Conservation (phyloP, 768 basidiomycete species). For the Hypholoma sublateritium region DNA sequence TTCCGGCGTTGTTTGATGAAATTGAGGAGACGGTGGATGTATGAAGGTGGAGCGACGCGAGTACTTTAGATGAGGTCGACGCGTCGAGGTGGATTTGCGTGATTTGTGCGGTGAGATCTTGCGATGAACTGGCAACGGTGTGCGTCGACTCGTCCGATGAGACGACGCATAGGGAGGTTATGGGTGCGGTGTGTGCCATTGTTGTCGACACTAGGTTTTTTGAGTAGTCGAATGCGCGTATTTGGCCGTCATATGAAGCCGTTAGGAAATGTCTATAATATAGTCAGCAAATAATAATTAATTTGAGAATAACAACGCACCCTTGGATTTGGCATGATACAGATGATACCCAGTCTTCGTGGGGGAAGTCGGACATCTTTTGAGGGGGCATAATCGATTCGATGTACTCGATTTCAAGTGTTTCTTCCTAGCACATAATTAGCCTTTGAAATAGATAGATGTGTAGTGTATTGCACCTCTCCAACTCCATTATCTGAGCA, state of each 20-base stretch:
- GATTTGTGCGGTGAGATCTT: conserved; percentile 74
- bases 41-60: conserved; percentile 83
- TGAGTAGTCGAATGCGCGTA: conserved; percentile 75
- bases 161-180: conserved; percentile 63
- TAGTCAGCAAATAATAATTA: background rate
- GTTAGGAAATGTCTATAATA: conserved; percentile 66
- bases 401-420: conserved; percentile 89
- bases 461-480: conserved; percentile 47
- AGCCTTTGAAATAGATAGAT: background rate
- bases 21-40: conserved; percentile 79
- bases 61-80: conserved; percentile 30
- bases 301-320: conserved; percentile 30
- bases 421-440: conserved; percentile 66
- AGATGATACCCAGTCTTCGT: conserved; percentile 94
- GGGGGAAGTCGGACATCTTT: conserved; percentile 73
- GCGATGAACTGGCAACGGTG: conserved; percentile 68
- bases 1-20: conserved; percentile 49
- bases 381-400: conserved; percentile 87
- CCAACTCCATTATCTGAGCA: conserved; percentile 66
- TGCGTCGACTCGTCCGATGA: conserved; percentile 34
- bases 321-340: conserved; percentile 60
- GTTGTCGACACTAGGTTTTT: conserved; percentile 52
- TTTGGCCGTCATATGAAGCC: conserved; percentile 76
- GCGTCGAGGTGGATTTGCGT: conserved; percentile 36
- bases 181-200: conserved; percentile 59